Percentiles rank a stretch among this genome's conserved stretches.
Evolutionary conservation across 805 yeast genomes (phyloP).

Genomic region (Yarrowia sp.): DNA sequence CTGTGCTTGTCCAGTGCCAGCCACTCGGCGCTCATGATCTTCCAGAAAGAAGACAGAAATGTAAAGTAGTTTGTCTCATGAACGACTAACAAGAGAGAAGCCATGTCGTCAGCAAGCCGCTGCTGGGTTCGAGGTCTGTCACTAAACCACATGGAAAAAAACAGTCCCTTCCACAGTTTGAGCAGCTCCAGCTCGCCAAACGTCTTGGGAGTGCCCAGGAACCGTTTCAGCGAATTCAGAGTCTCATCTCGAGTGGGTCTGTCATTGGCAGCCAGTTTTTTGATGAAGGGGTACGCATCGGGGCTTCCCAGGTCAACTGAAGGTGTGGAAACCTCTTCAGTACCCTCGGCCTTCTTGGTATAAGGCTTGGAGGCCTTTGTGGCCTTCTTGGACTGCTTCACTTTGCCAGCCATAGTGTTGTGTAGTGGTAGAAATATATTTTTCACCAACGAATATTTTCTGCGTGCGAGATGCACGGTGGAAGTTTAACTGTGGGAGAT

Average conservation of each 20-base stretch:
- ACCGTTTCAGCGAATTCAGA: conserved; percentile 59
- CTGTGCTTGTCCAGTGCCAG: conserved; percentile 75
- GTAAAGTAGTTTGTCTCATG: conserved; percentile 43
- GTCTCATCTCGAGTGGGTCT: conserved; percentile 74
- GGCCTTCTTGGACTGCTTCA: background rate
- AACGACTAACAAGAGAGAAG: conserved; percentile 46
- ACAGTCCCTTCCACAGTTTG: conserved; percentile 95
- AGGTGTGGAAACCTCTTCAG: background rate
- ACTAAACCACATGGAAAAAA: conserved; percentile 93
- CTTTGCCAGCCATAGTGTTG: conserved; percentile 2
- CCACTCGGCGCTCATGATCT: conserved; percentile 78
- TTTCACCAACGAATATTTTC: background rate
- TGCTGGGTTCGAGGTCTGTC: conserved; percentile 94
- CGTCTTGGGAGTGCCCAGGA: conserved; percentile 47
- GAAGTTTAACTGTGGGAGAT: background rate
- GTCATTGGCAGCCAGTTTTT: conserved; percentile 79
- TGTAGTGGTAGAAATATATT: background rate
- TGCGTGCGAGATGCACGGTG: background rate
- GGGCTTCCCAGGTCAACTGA: conserved; percentile 1
- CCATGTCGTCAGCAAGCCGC: conserved; percentile 70
- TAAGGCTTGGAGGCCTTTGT: background rate
- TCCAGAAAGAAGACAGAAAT: conserved; percentile 79
- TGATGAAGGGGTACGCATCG: conserved; percentile 53
- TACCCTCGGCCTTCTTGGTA: background rate
- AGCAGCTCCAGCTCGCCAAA: conserved; percentile 56